Base-by-base conservation (phyloP, 2,329 filamentous ascomycete genomes). In the Calonectria pseudoturangicola region DNA sequence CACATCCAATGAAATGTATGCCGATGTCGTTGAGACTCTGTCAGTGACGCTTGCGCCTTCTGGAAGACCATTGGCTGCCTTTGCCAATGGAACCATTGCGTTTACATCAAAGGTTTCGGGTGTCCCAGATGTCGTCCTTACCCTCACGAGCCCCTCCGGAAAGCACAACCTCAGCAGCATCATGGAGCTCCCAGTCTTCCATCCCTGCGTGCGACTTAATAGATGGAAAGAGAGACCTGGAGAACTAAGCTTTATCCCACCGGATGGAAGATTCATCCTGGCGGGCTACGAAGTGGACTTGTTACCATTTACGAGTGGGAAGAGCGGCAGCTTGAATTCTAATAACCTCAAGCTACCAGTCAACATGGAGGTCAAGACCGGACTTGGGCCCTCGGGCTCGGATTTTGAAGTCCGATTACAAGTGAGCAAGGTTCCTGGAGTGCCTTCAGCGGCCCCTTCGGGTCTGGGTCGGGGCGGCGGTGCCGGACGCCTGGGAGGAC, bases 101-200 rank as follows among this genome's bases (percentile, higher is more conserved):
- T 98, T 98, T 83, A 98, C 95, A 0, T 93, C 94, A 67, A 98
- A 98, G 82, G 95, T 99, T 48, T 98, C 96, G 0, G 97, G 97
- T 5, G 91, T 98, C 3, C 97, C 97, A 1, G 96, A 99, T 82
- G 89, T 99, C n/a, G 84, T 95, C 21, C 87, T 99, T 12, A 93
- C 90, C 16, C 88, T 99, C 33, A 93, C 93, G 0, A 93, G 94
- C 2, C 94, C 95, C 0, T 94, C 94, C 1, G 94, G 94, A n/a
- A 94, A 92, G 75, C 93, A 94, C 80, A 93, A 93, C 64, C 88
- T 98, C 62, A 89, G 87, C 18, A 91, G 90, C 74, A 90, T 96
- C 43, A 91, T 99, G 83, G 93, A 97, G 76, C 87, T 98, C 2
- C 97, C 96, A 1, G 95, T 98, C 0, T 99, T 99, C 79, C 97